Evolutionary conservation across 768 basidiomycete species (phyloP).

Genomic region (Lactarius vividus): DNA sequence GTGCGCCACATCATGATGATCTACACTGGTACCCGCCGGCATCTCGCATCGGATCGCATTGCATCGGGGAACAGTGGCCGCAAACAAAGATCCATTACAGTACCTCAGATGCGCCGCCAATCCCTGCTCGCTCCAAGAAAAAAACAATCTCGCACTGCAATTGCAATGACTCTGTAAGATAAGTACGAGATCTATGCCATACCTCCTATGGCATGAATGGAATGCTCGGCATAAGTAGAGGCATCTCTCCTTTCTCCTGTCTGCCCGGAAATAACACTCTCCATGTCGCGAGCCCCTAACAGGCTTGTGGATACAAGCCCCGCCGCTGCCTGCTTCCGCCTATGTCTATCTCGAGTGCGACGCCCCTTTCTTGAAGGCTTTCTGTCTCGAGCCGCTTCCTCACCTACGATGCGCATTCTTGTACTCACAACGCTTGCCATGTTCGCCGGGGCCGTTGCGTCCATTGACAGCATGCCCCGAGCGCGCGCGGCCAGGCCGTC

Average conservation of each 20-base stretch:
- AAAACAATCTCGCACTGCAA: neutral
- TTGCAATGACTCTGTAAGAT: neutral
- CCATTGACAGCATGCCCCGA: neutral
- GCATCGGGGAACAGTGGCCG: neutral
- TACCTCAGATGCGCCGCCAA: too few species aligned
- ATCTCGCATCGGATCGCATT: neutral
- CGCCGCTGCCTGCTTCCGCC: neutral
- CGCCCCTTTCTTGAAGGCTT: neutral
- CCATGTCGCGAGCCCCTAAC: neutral
- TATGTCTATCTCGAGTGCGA: neutral
- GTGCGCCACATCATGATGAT: too few species aligned
- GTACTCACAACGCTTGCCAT: constrained; percentile 9
- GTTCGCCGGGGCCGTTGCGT: neutral
- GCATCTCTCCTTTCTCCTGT: too few species aligned
- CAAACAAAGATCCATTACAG: neutral
- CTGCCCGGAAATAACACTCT: neutral
- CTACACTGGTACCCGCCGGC: too few species aligned
- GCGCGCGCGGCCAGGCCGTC: neutral
- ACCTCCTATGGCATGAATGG: too few species aligned
- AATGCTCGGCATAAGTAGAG: too few species aligned
- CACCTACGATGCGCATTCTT: constrained; percentile 2
- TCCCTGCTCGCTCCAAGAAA: too few species aligned
- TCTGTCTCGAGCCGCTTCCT: neutral
- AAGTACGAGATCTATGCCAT: too few species aligned
- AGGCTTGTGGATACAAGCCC: neutral